Evolutionary conservation across 2,329 filamentous ascomycete genomes (phyloP).

Genomic region (Colletotrichum magnum): DNA sequence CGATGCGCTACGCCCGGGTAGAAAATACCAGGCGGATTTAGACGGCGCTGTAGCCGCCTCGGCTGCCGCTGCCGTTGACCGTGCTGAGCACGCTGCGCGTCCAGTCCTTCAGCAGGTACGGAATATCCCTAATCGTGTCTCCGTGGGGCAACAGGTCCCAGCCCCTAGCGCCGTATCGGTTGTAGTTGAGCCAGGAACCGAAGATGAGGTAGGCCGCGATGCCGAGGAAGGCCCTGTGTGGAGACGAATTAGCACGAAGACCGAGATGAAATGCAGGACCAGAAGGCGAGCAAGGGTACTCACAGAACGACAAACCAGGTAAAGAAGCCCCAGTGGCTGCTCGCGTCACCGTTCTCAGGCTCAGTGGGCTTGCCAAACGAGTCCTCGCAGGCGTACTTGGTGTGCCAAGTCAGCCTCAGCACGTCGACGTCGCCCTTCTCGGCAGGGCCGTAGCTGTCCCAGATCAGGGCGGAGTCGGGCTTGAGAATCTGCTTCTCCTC

Average conservation of each 20-base stretch:
- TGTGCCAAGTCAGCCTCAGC: conserved; percentile 86
- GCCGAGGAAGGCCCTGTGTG: conserved; percentile 81
- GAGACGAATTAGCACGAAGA: conserved; percentile 42
- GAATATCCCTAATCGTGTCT: conserved; percentile 91
- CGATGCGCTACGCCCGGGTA: not conserved
- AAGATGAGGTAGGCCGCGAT: conserved; percentile 95
- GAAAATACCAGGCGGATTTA: conserved; percentile 56
- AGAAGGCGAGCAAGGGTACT: conserved; percentile 54
- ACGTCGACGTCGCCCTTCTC: conserved; percentile 71
- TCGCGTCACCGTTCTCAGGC: conserved; percentile 58
- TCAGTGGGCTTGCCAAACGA: conserved; percentile 54
- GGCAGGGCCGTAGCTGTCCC: conserved; percentile 78
- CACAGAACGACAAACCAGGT: conserved; percentile 97
- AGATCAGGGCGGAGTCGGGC: conserved; percentile 76
- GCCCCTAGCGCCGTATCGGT: conserved; percentile 92
- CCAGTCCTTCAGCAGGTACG: conserved; percentile 94
- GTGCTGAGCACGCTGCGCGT: conserved; percentile 83
- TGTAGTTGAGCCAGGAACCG: conserved; percentile 99
- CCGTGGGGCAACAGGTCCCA: conserved; percentile 96
- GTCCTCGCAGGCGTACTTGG: conserved; percentile 86
- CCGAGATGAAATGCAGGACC: not conserved
- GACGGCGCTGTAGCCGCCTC: conserved; percentile 96
- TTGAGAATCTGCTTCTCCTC: conserved; percentile 67
- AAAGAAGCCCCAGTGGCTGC: conserved; percentile 90
- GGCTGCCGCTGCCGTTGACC: conserved; percentile 84